phyloP scores from a whole-genome alignment of 768 basidiomycete genomes.

The Hebeloma cylindrosporum region DNA sequence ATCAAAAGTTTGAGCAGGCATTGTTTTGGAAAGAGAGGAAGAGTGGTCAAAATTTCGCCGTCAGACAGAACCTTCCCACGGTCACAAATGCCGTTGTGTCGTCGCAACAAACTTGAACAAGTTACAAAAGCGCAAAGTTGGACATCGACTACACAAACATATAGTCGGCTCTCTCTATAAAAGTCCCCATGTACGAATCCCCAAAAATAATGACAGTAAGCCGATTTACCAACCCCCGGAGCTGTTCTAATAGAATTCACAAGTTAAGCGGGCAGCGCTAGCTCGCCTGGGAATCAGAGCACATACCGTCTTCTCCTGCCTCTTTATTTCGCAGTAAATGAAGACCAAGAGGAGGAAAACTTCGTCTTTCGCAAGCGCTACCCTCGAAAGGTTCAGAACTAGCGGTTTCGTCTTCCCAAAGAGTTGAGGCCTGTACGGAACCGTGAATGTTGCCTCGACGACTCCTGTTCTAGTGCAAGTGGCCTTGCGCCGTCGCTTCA shows the following conservation, averaged over 20 bases:
- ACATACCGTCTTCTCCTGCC: conserved; percentile 40
- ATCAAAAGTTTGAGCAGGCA: conserved; percentile 24
- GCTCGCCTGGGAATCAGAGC: not conserved
- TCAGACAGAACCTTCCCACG: conserved; percentile 7
- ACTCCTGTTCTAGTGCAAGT: conserved; percentile 23
- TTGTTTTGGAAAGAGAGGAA: conserved; percentile 2
- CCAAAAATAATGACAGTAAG: not conserved
- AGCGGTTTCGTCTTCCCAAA: conserved; percentile 45
- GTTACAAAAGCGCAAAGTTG: not conserved
- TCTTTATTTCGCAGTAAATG: conserved; percentile 39
- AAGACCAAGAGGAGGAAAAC: conserved; percentile 40
- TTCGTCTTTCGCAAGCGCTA: conserved; percentile 42
- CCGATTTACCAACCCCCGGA: conserved; percentile 15
- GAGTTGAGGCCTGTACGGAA: conserved; percentile 49
- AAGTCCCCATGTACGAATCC: not conserved
- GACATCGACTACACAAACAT: not conserved
- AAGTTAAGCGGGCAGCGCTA: not conserved
- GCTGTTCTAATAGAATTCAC: conserved; percentile 14
- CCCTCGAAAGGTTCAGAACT: conserved; percentile 37
- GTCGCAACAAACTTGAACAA: not conserved
- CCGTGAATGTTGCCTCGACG: conserved; percentile 39
- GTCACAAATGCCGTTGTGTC: not conserved
- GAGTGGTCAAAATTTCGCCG: not conserved
- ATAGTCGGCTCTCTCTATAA: not conserved
- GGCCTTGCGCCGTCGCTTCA: conserved; percentile 23